phyloP scores from a whole-genome alignment of 257 asterid genomes.

The Cruciata laevipes region DNA sequence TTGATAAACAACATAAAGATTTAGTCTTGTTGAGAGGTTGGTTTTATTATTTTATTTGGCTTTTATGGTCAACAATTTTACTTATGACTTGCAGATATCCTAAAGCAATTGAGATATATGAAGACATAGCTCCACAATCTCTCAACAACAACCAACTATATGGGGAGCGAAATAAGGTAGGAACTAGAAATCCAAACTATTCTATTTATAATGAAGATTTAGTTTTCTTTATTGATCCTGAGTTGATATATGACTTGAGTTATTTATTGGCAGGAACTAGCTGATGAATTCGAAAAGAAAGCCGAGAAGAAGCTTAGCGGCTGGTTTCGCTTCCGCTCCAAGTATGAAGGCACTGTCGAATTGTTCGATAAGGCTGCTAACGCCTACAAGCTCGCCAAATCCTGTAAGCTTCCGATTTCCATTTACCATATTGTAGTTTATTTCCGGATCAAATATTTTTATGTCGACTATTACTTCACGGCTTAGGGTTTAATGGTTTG shows the following conservation, averaged over 20 bases:
- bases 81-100: constrained; percentile 51
- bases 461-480: too few species aligned
- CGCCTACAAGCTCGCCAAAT: too few species aligned
- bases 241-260: constrained; percentile 11
- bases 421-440: too few species aligned
- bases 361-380: too few species aligned
- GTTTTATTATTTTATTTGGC: neutral
- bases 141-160: constrained; percentile 80
- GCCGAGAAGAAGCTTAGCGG: too few species aligned
- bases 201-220: neutral
- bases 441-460: too few species aligned
- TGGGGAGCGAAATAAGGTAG: constrained; percentile 91
- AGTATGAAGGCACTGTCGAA: too few species aligned
- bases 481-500: too few species aligned
- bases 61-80: neutral
- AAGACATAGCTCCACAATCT: constrained; percentile 83
- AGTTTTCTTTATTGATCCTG: neutral
- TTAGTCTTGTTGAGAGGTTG: too few species aligned
- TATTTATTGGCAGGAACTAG: constrained; percentile 62
- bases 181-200: neutral
- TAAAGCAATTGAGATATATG: constrained; percentile 79
- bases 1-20: neutral
- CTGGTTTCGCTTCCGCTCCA: too few species aligned
- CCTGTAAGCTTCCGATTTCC: too few species aligned
- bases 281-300: too few species aligned